Percentiles rank a stretch among this genome's conserved stretches.
Conservation (phyloP, 2,329 filamentous ascomycete genomes). For the Trichoderma guizhouense region DNA sequence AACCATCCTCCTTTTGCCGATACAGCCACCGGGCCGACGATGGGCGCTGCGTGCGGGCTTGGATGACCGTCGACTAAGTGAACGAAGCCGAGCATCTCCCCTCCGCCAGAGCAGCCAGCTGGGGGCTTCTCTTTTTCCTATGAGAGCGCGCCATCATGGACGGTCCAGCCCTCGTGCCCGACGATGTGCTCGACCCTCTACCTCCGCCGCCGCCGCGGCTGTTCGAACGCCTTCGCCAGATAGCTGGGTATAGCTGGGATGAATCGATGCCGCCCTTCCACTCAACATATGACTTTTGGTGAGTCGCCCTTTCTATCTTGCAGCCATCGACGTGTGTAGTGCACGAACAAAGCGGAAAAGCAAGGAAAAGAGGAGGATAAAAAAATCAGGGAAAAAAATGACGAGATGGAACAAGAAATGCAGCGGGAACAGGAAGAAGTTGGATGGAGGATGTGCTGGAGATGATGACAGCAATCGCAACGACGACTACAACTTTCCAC, state of each 20-base stretch:
- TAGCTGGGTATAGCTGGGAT: slow-evolving; percentile 75
- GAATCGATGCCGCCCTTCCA: slow-evolving; percentile 57
- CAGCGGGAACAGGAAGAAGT: background rate
- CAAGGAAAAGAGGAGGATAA: background rate
- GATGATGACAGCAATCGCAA: background rate
- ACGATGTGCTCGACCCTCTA: slow-evolving; percentile 61
- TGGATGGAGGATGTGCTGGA: background rate
- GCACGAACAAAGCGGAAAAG: background rate
- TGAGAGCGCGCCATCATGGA: slow-evolving; percentile 45
- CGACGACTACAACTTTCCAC: background rate
- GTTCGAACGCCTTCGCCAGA: slow-evolving; percentile 68
- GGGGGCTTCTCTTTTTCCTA: slow-evolving; percentile 9
- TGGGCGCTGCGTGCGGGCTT: slow-evolving; percentile 31
- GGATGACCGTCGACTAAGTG: slow-evolving; percentile 21
- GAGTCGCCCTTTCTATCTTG: slow-evolving; percentile 25
- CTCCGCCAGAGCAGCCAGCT: slow-evolving; percentile 15
- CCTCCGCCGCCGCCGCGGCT: slow-evolving; percentile 63
- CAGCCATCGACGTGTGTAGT: background rate
- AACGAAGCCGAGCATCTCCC: slow-evolving; percentile 18
- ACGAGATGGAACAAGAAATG: background rate
- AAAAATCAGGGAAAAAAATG: background rate
- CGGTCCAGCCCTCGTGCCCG: slow-evolving; percentile 45
- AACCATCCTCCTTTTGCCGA: background rate
- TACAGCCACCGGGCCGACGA: slow-evolving; percentile 28
- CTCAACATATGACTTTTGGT: slow-evolving; percentile 86